These are phyloP conservation scores for Fraxinus sp. DNA, from an alignment of 305 asterid species.

Conservation along the genomic window DNA sequence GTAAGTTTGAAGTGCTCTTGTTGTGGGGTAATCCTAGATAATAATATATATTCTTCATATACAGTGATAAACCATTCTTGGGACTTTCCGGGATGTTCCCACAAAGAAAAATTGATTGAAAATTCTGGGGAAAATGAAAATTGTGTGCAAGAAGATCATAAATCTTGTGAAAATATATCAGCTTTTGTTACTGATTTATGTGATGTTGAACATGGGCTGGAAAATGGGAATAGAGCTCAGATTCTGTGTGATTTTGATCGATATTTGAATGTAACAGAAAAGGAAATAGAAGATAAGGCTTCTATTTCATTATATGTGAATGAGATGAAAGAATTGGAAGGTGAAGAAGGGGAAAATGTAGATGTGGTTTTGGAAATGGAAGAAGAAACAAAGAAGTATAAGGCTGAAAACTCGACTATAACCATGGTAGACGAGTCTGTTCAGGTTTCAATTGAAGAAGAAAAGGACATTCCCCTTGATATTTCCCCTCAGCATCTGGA, in stretches of 20 bases:
- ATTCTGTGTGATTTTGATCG: constrained; percentile 32
- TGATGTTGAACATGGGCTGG: constrained; percentile 27
- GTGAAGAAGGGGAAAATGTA: neutral
- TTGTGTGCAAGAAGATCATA: constrained; percentile 23
- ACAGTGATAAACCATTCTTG: constrained; percentile 56
- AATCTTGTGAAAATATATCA: constrained; percentile 17
- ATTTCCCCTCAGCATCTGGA: constrained; percentile 42
- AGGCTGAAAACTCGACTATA: constrained; percentile 15
- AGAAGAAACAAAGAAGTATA: constrained; percentile 12
- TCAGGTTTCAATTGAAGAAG: constrained; percentile 36
- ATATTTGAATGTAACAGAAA: constrained; percentile 22
- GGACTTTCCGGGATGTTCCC: constrained; percentile 63
- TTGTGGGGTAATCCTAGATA: constrained; percentile 54
- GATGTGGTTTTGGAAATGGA: neutral
- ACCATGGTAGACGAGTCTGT: constrained; percentile 33
- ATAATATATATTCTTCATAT: constrained; percentile 37
- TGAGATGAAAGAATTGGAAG: constrained; percentile 3
- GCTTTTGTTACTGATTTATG: constrained; percentile 27
- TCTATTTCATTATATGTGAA: constrained; percentile 7
- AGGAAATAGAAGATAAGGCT: constrained; percentile 10
- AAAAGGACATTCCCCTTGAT: constrained; percentile 13
- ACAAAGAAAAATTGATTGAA: constrained; percentile 36
- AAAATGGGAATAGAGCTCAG: constrained; percentile 25
- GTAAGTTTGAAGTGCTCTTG: constrained; percentile 67
- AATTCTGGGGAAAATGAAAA: constrained; percentile 25